Evolutionary conservation across 495 filamentous ascomycete species (phyloP).

Genomic region (Penicillium robsamsonii): DNA sequence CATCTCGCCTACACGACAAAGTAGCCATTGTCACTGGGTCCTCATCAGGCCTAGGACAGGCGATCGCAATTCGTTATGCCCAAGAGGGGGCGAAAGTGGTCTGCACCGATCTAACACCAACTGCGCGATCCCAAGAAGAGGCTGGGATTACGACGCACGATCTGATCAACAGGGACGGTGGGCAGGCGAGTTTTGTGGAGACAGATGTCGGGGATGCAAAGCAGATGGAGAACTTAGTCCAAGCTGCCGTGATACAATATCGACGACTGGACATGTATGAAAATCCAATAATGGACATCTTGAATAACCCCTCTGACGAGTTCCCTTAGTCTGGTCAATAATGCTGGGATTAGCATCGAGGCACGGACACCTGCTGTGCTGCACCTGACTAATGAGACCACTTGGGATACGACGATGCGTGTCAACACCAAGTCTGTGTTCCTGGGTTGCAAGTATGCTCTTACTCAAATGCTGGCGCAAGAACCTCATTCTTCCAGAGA

Average conservation of each 20-base stretch:
- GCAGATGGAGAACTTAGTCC: conserved; percentile 40
- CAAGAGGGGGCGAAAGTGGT: conserved; percentile 47
- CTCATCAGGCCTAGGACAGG: conserved; percentile 48
- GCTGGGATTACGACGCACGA: conserved; percentile 39
- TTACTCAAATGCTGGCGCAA: conserved; percentile 53
- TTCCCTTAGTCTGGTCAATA: conserved; percentile 48
- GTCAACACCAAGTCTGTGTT: conserved; percentile 50
- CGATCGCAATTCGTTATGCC: conserved; percentile 44
- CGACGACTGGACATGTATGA: conserved; percentile 52
- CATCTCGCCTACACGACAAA: conserved; percentile 31
- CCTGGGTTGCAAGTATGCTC: conserved; percentile 50
- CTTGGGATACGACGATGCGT: conserved; percentile 44
- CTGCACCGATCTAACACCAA: conserved; percentile 46
- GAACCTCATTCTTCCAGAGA: conserved; percentile 41
- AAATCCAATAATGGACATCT: neutral
- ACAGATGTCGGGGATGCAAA: conserved; percentile 42
- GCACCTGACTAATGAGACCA: conserved; percentile 40
- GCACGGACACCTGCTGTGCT: conserved; percentile 24
- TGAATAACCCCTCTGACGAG: neutral
- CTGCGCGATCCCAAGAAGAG: conserved; percentile 30
- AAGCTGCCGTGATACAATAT: conserved; percentile 35
- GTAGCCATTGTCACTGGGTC: conserved; percentile 50
- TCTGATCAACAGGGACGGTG: conserved; percentile 36
- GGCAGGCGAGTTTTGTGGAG: conserved; percentile 44
- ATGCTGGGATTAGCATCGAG: conserved; percentile 47